A percentile compares a stretch with the other conserved stretches of the same genome.
These are phyloP conservation scores for Hysterium pulicare DNA, from an alignment of 2,329 filamentous ascomycete species.

Conservation along the genomic window DNA sequence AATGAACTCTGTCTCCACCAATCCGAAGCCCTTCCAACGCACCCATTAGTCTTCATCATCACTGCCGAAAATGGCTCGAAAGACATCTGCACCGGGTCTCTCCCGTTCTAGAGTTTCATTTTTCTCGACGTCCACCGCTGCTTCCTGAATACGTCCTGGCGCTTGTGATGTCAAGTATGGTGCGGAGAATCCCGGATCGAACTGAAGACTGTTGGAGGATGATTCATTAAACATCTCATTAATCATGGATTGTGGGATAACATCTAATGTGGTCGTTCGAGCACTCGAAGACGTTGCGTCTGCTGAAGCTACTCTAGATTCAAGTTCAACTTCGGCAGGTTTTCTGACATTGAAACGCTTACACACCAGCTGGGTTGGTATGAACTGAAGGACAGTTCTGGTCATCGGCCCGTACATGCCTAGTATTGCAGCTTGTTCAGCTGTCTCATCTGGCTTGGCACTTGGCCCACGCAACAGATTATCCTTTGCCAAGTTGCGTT, in stretches of 20 bases:
- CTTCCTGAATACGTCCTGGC: conserved; percentile 14
- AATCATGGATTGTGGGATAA: conserved; percentile 55
- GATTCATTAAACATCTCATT: conserved; percentile 33
- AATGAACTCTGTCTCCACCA: no score
- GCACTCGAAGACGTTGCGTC: conserved; percentile 17
- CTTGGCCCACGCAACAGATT: conserved; percentile 47
- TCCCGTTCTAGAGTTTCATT: conserved; percentile 76
- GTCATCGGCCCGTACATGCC: conserved; percentile 95
- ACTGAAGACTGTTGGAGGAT: conserved; percentile 11
- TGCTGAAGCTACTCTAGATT: conserved; percentile 43
- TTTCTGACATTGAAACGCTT: conserved; percentile 89
- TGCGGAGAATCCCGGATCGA: conserved; percentile 10
- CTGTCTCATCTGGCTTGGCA: conserved; percentile 66
- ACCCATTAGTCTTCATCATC: conserved; percentile 78
- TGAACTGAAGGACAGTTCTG: conserved; percentile 66
- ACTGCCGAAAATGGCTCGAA: conserved; percentile 91
- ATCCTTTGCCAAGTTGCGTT: conserved; percentile 21
- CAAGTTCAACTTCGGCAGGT: conserved; percentile 63
- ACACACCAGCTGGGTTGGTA: conserved; percentile 80
- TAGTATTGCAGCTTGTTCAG: conserved; percentile 79
- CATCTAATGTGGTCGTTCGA: conserved; percentile 33
- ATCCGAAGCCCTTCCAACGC: no score
- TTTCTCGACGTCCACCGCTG: conserved; percentile 63
- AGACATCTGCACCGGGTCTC: conserved; percentile 74
- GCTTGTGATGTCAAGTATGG: conserved; percentile 1